A percentile compares a stretch with the other conserved stretches of the same genome.
phyloP scores from a whole-genome alignment of 2,329 filamentous ascomycete species.

The Xylaria sp. region DNA sequence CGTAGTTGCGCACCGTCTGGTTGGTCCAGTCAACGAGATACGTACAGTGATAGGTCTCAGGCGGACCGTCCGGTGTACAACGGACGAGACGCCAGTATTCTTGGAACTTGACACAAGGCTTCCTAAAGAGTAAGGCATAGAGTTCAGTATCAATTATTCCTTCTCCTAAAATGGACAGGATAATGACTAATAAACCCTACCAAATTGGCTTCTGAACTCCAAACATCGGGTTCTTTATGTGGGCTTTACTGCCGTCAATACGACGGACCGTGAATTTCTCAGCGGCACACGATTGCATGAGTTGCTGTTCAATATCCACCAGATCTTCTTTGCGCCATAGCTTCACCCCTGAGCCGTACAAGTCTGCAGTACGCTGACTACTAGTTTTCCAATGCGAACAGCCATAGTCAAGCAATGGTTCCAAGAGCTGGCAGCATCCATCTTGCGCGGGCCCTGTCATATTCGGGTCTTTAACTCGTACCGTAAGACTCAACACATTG shows the following conservation, averaged over 20 bases:
- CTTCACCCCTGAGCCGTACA: slow-evolving; percentile 16
- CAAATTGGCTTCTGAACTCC: neutral
- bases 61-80: slow-evolving; percentile 36
- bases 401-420: slow-evolving; percentile 18
- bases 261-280: neutral
- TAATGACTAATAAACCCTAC: neutral
- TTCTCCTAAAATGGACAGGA: neutral
- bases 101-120: slow-evolving; percentile 42
- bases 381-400: slow-evolving; percentile 11
- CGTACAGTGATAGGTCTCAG: slow-evolving; percentile 45
- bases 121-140: slow-evolving; percentile 34
- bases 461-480: neutral
- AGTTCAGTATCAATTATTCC: neutral
- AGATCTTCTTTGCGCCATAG: slow-evolving; percentile 24
- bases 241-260: neutral
- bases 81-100: slow-evolving; percentile 41
- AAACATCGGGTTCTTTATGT: neutral
- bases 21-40: slow-evolving; percentile 47
- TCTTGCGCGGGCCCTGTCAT: neutral
- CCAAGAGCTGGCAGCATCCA: neutral
- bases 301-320: slow-evolving; percentile 8
- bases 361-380: slow-evolving; percentile 19
- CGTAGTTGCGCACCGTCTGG: slow-evolving; percentile 35
- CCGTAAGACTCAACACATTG: neutral
- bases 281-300: neutral